Base-by-base conservation (phyloP, 345 rosid genomes). In the Arabidopsis thaliana region DNA sequence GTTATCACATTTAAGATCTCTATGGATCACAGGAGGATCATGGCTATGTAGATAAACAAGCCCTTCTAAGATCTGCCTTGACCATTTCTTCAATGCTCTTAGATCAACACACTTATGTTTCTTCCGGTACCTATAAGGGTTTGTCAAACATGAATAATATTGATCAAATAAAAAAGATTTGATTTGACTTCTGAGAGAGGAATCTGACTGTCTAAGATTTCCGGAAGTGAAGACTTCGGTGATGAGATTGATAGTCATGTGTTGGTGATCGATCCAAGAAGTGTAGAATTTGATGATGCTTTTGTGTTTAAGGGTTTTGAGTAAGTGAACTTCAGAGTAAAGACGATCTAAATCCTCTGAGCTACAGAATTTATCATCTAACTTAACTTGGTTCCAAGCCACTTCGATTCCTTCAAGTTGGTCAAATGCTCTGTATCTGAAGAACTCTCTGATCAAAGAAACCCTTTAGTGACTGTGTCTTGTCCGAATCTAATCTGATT, bases 181-280 rank as follows among this genome's bases (percentile, higher is more conserved):
- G 40, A 55, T 52, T 20, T 64, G 60, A 45, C 0, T 14, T 4
- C 4, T 1, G 22, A 45, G 49, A 66, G 23, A 41, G 28, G 53
- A 61, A 57, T 57, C 90, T 82, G 73, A 95, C 98, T 88, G 90
- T 76, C 97, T 82, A 84, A 95, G 75, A 36, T 89, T 88, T 73
- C 99, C 99, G 1, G 99, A 95, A 62, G 98, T 90, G 86, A 95
- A 90, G 66, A 95, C 81, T 84, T 95, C 98, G 4, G 99, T 92
- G 60, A 90, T 95, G 84, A 95, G 86, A 80, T 95, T 95, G 75
- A 95, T 92, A 62, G 90, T 83, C 85, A 82, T 84, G 73, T 85
- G 82, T 68, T 92, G 82, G 10, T 87, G 75, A 80, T 95, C 98
- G 1, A 95, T 86, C 98, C 99, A 92, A 0, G 93, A 92, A 79